These are phyloP conservation scores for Cinchona pubescens DNA, from an alignment of 257 asterid genomes.

Conservation along the genomic window DNA sequence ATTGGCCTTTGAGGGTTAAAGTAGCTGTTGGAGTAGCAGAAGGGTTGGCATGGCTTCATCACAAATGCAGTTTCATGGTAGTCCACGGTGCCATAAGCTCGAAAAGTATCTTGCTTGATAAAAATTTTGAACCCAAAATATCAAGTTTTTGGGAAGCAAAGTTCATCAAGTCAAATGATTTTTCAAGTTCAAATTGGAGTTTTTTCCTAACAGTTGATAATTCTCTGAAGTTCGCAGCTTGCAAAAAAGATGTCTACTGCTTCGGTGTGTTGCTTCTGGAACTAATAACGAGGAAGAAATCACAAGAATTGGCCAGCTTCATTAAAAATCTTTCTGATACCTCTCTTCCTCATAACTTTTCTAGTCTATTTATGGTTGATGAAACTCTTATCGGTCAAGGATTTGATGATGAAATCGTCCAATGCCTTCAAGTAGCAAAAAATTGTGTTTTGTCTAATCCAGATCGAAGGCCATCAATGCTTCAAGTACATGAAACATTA, in stretches of 20 bases:
- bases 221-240: slow-evolving; percentile 1
- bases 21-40: slow-evolving; percentile 27
- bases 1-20: slow-evolving; percentile 23
- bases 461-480: slow-evolving; percentile 23
- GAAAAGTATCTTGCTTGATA: slow-evolving; percentile 25
- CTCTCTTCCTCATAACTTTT: slow-evolving; percentile 13
- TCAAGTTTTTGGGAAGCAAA: slow-evolving; percentile 26
- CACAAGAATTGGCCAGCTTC: slow-evolving; percentile 5
- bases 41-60: slow-evolving; percentile 35
- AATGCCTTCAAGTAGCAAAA: slow-evolving; percentile 19
- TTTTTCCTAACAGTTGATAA: slow-evolving; percentile 7
- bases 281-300: slow-evolving; percentile 21
- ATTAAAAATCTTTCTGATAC: not conserved
- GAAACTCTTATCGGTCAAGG: slow-evolving; percentile 6
- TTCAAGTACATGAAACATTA: slow-evolving; percentile 17
- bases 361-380: slow-evolving; percentile 9
- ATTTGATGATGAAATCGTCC: slow-evolving; percentile 7
- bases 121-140: slow-evolving; percentile 23
- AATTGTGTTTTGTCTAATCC: slow-evolving; percentile 19
- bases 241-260: slow-evolving; percentile 19
- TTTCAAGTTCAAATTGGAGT: slow-evolving; percentile 6
- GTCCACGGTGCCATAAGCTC: slow-evolving; percentile 28
- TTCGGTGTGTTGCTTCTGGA: slow-evolving; percentile 32
- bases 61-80: slow-evolving; percentile 6
- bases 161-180: slow-evolving; percentile 2